Base-by-base conservation (phyloP, 2,329 filamentous ascomycete species). In the Trichoderma gracile region DNA sequence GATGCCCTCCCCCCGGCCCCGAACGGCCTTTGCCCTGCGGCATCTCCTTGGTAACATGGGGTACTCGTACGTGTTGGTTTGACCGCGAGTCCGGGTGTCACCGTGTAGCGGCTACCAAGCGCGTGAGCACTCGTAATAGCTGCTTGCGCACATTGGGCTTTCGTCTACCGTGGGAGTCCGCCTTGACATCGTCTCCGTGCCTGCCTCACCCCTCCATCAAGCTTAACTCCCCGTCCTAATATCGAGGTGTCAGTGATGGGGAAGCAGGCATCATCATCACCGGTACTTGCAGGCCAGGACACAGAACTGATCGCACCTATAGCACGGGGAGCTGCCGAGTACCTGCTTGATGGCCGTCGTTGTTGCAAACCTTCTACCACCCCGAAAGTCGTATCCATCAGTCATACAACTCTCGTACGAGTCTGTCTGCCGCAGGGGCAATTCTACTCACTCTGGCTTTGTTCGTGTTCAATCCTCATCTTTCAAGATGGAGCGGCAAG, bases 141-240 rank as follows among this genome's bases (percentile, higher is more conserved):
- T 49, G 27, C 56, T 23, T 43, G 47, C 27, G 42, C 27, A 33
- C 38, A 33, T 40, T 43, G 55, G 55, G 43, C 43, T 40, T 38
- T 58, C n/a, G 27, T 17, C 23, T 21, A n/a, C 47, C 56, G 42
- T 40, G 49, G n/a, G 33, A 15, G 25, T 40, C 47, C 30, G n/a
- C 38, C 23, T 53, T 40, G 47, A 42, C 58, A 61, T 45, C 12
- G 33, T 12, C 33, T 38, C 33, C 33, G 12, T 14, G 33, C 33
- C 12, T 14, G 33, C 12, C 12, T 38, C 58, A 45, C 58, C 47
- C 40, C 58, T 33, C 27, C 21, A 23, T 17, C 45, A 60, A 53
- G 33, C 23, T 53, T 61, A 45, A 53, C 58, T 61, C 47, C 45
- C 46, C 47, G 47, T 53, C 47, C 47, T 61, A n/a, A 45, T 33